phyloP scores from a whole-genome alignment of 2,329 filamentous ascomycete species.

The Pseudonectria buxi region DNA sequence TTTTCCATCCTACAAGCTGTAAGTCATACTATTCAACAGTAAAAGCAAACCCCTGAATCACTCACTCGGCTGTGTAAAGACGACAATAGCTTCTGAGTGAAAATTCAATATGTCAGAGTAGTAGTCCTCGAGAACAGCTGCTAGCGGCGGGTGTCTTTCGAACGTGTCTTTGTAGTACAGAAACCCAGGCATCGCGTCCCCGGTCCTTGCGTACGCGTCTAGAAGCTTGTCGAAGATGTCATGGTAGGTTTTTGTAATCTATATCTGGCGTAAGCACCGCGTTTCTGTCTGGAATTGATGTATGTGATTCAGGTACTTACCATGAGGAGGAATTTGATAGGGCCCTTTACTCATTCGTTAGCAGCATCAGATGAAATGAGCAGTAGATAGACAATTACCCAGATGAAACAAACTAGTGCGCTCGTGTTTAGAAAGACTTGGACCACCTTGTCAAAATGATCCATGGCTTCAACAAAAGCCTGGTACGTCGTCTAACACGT shows the following conservation, averaged over 20 bases:
- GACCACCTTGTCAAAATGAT: slow-evolving; percentile 1
- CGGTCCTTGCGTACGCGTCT: slow-evolving; percentile 4
- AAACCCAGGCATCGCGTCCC: slow-evolving; percentile 1
- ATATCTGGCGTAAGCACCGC: background rate
- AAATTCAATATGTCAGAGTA: slow-evolving; percentile 7
- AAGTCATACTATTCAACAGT: background rate
- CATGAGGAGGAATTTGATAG: slow-evolving; percentile 2
- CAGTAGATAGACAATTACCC: slow-evolving; percentile 1
- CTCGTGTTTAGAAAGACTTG: slow-evolving; percentile 4
- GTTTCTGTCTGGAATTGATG: no score
- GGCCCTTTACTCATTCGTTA: slow-evolving; percentile 2
- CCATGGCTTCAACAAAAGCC: slow-evolving; percentile 6
- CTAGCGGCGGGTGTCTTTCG: background rate
- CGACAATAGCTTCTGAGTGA: slow-evolving; percentile 2
- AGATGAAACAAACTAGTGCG: slow-evolving; percentile 5
- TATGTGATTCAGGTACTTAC: background rate
- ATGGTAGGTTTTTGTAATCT: slow-evolving; percentile 2
- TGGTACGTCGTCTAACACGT: background rate
- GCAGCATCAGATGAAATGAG: background rate
- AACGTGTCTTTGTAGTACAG: slow-evolving; percentile 1
- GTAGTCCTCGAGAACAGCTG: slow-evolving; percentile 5
- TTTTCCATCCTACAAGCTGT: slow-evolving; percentile 3
- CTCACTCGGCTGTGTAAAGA: slow-evolving; percentile 3
- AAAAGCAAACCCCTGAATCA: no score
- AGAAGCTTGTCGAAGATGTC: slow-evolving; percentile 3